Evolutionary conservation across 2,329 filamentous ascomycete genomes (phyloP), one percentile per base, ranked within the genome.

Genomic region (Bipolaris sorokiniana): DNA sequence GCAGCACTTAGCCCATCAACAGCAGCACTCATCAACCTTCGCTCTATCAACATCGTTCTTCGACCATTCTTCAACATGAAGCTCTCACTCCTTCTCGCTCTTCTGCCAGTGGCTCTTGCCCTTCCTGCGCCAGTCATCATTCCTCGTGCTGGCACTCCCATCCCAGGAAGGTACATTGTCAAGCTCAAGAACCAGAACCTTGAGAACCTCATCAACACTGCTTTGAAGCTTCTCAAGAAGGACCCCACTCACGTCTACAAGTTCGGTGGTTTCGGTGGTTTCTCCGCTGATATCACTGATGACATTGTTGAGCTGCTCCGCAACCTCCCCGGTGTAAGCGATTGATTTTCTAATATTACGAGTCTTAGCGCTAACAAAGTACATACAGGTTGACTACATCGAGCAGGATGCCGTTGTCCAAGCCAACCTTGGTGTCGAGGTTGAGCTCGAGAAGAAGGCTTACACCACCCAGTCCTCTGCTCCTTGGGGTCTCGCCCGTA

Each of bases 161-260:
- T 81, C 52, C 75, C 77, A 5, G 75, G 74, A 63, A 77, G 77
- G 63, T 82, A 79, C 70, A 80, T 82, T 49, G 76, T 81, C 67
- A 80, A 78, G 72, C 54, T 82, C 58, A 79, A 79, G 72, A 70
- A 76, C 42, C 68, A 72, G 36, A 66, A 69, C 58, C 56, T 70
- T 38, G 58, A 72, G 11, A 41, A 28, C 3, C 48, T 68, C 48
- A 57, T 79, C 10, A 65, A 75, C n/a, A 48, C 31, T 16, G 70
- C 69, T 15, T 38, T 75, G 40, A 63, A 59, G 48, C 50, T 71
- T 16, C 55, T 76, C 18, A 58, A 56, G 22, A 67, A 70, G 42
- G 62, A 64, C 26, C 69, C 74, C 31, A 59, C 65, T 16, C 74
- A 78, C 44, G 69, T 73, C 22, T 80, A 77, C 63, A 62, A 64